These are phyloP conservation scores for Sporobolomyces phaffii DNA, from an alignment of 768 basidiomycete species.

Conservation along the genomic window DNA sequence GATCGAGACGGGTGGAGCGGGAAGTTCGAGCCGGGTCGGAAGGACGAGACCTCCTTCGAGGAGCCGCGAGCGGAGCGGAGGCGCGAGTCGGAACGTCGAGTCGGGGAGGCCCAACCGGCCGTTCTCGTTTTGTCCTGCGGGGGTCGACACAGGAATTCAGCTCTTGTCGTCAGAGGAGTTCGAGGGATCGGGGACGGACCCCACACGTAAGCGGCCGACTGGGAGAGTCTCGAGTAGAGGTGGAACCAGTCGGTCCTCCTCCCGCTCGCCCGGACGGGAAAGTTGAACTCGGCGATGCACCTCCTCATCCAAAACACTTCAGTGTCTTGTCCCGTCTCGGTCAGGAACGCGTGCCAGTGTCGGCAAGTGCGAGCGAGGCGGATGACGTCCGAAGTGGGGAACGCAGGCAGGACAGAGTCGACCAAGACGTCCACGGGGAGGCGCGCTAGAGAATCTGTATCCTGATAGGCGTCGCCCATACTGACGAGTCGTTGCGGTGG, in stretches of 20 bases:
- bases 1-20: constrained; percentile 62
- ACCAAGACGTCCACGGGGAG: constrained; percentile 72
- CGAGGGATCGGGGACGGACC: too few species aligned
- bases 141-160: too few species aligned
- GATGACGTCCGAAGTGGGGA: constrained; percentile 57
- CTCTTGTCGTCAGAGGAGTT: too few species aligned
- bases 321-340: constrained; percentile 52
- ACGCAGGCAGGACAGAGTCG: constrained; percentile 56
- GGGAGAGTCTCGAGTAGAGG: constrained; percentile 62
- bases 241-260: constrained; percentile 71
- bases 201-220: constrained; percentile 43
- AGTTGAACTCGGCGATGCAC: constrained; percentile 68
- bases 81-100: constrained; percentile 47
- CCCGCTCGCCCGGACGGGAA: constrained; percentile 64
- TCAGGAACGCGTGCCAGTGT: constrained; percentile 52
- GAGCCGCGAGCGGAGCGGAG: constrained; percentile 39
- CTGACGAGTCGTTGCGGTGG: neutral
- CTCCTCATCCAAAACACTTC: constrained; percentile 74
- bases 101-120: constrained; percentile 59
- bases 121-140: constrained; percentile 55
- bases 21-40: constrained; percentile 61
- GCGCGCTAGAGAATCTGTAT: constrained; percentile 47
- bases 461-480: neutral
- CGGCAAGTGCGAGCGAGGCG: constrained; percentile 60
- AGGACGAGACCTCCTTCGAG: constrained; percentile 54